A percentile compares a stretch with the other conserved stretches of the same genome.
These are phyloP conservation scores for Fraxinus sp. DNA, from an alignment of 305 asterid species.

Conservation along the genomic window DNA sequence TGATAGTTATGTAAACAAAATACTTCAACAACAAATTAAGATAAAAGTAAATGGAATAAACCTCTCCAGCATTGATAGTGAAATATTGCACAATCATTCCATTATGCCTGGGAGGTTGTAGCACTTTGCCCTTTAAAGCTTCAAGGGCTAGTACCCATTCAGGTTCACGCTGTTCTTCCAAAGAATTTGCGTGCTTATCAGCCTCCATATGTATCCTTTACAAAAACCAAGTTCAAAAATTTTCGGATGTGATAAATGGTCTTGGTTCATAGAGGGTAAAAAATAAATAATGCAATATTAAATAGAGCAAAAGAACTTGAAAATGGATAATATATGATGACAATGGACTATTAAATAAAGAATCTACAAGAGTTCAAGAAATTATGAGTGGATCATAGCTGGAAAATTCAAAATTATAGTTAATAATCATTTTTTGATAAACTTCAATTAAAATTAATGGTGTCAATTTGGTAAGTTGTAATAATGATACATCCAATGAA, in stretches of 20 bases:
- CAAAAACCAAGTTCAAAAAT: not conserved
- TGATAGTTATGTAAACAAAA: not conserved
- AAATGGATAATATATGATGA: not conserved
- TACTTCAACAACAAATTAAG: not conserved
- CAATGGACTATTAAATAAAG: too few relatives aligned
- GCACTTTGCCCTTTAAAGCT: not conserved
- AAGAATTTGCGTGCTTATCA: not conserved
- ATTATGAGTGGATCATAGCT: not conserved
- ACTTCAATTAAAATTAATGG: not conserved
- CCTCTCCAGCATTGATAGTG: not conserved
- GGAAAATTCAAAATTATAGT: not conserved
- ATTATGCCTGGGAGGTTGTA: not conserved
- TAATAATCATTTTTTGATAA: not conserved
- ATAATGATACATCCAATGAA: not conserved
- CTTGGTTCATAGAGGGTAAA: not conserved
- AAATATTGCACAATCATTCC: not conserved
- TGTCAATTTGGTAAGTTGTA: not conserved
- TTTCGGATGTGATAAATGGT: not conserved
- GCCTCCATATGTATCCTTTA: not conserved
- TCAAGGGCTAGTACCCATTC: not conserved
- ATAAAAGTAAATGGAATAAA: not conserved
- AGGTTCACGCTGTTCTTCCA: not conserved
- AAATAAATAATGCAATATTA: not conserved
- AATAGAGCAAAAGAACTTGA: not conserved
- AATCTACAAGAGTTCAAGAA: not conserved